Percentiles rank a stretch among this genome's conserved stretches.
These are phyloP conservation scores for Umbelopsis sp. DNA, from an alignment of 192 early-diverging fungal genomes.

Conservation along the genomic window DNA sequence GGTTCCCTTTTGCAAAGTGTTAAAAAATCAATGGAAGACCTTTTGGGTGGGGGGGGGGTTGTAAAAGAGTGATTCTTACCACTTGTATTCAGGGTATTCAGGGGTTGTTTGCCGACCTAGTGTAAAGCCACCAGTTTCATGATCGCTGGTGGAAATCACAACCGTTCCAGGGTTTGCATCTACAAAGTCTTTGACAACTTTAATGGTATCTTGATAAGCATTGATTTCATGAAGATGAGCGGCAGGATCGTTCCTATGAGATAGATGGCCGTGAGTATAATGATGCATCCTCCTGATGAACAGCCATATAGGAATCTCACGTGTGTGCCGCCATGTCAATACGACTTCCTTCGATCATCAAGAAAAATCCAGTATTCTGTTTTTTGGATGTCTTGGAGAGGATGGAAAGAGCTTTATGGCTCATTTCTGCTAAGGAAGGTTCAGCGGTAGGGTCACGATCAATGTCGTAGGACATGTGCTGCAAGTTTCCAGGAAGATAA, in stretches of 20 bases:
- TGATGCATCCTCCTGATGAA: no score
- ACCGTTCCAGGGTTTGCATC: slow-evolving; percentile 49
- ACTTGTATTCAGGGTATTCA: slow-evolving; percentile 51
- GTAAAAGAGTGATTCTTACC: slow-evolving; percentile 31
- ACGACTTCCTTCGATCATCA: slow-evolving; percentile 65
- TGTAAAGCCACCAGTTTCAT: slow-evolving; percentile 65
- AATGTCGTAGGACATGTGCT: slow-evolving; percentile 56
- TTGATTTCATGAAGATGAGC: slow-evolving; percentile 60
- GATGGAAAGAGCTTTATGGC: slow-evolving; percentile 41
- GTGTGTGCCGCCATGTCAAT: slow-evolving; percentile 61
- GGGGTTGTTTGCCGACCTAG: slow-evolving; percentile 37
- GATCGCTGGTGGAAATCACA: slow-evolving; percentile 59
- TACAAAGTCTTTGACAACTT: slow-evolving; percentile 46
- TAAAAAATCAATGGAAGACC: no score
- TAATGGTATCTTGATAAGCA: slow-evolving; percentile 58
- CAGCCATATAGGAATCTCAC: slow-evolving; percentile 20
- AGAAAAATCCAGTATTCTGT: slow-evolving; percentile 47
- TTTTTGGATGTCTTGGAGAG: slow-evolving; percentile 24
- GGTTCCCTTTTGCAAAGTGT: slow-evolving; percentile 58
- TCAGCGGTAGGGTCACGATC: slow-evolving; percentile 43
- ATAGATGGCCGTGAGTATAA: not conserved
- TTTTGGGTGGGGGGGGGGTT: not conserved
- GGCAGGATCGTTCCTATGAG: slow-evolving; percentile 60
- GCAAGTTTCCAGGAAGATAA: not conserved
- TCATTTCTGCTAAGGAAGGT: slow-evolving; percentile 58